phyloP scores from a whole-genome alignment of 192 early-diverging fungal species.

The Allomyces macrogynus region DNA sequence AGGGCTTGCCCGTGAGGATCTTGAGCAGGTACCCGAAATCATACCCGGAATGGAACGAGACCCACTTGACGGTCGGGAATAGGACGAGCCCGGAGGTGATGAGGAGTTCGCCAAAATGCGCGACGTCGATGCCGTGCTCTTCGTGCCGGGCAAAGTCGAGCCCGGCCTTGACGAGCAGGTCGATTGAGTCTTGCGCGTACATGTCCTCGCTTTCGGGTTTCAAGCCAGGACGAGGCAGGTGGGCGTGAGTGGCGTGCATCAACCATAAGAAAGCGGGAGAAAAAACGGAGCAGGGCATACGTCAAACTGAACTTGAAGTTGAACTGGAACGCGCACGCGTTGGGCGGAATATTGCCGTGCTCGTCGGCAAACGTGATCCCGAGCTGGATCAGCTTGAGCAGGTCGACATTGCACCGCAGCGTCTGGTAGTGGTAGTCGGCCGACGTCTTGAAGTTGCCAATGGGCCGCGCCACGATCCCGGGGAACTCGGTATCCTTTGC shows the following conservation, averaged over 20 bases:
- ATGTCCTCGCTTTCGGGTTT: conserved; percentile 53
- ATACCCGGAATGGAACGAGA: conserved; percentile 93
- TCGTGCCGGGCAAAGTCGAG: conserved; percentile 96
- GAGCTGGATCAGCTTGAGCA: conserved; percentile 93
- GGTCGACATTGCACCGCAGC: conserved; percentile 89
- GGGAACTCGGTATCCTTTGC: conserved; percentile 92
- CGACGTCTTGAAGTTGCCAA: conserved; percentile 84
- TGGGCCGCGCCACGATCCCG: conserved; percentile 93
- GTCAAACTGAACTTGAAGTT: conserved; percentile 91
- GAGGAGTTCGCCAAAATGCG: conserved; percentile 90
- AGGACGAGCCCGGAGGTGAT: conserved; percentile 94
- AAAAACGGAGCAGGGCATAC: conserved; percentile 22
- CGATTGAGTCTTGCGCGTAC: conserved; percentile 99
- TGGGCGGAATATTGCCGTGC: conserved; percentile 62
- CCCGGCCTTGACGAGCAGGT: conserved; percentile 85
- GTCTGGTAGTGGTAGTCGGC: conserved; percentile 98
- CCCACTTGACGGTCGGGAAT: conserved; percentile 85
- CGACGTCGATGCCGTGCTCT: conserved; percentile 84
- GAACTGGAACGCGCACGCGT: conserved; percentile 93
- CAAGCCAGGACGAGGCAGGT: too few species aligned
- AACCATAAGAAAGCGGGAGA: background rate
- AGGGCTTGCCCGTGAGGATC: conserved; percentile 65
- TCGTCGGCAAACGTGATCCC: conserved; percentile 87
- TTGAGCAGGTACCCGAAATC: conserved; percentile 98
- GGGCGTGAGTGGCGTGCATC: background rate